These are phyloP conservation scores for Apiotrichum brassicae DNA, from an alignment of 1,284 basidiomycete species.

Conservation along the genomic window DNA sequence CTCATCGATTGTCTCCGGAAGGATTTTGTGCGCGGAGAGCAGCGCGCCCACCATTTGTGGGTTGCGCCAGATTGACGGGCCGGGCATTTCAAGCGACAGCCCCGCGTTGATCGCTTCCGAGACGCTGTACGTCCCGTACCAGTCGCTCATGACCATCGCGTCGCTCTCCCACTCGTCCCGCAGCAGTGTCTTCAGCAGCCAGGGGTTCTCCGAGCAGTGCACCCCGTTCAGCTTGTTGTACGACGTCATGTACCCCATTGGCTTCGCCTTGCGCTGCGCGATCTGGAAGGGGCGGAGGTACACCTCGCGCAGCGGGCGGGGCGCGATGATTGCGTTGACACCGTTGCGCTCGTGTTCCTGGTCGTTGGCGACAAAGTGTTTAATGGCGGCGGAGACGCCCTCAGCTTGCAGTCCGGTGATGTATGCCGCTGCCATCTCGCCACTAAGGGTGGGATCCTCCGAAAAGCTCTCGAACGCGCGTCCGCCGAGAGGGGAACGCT, in stretches of 20 bases:
- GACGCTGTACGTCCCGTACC: slow-evolving; percentile 60
- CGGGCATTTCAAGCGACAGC: slow-evolving; percentile 52
- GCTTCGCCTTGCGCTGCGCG: slow-evolving; percentile 57
- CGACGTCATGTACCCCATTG: slow-evolving; percentile 44
- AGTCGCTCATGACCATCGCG: slow-evolving; percentile 57
- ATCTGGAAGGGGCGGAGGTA: slow-evolving; percentile 79
- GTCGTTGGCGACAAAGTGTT: slow-evolving; percentile 35
- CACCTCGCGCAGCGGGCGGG: slow-evolving; percentile 69
- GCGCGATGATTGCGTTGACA: slow-evolving; percentile 47
- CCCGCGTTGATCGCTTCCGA: slow-evolving; percentile 62
- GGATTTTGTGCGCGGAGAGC: slow-evolving; percentile 55
- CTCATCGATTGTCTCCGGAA: slow-evolving; percentile 20
- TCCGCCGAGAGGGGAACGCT: slow-evolving; percentile 65
- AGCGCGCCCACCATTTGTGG: slow-evolving; percentile 52
- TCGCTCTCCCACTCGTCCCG: slow-evolving; percentile 61
- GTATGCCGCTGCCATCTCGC: slow-evolving; percentile 62
- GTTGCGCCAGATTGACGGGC: slow-evolving; percentile 22
- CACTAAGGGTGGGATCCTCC: slow-evolving; percentile 67
- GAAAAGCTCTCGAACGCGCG: slow-evolving; percentile 55
- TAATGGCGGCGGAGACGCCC: slow-evolving; percentile 54
- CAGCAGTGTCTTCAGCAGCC: slow-evolving; percentile 36
- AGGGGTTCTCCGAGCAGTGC: slow-evolving; percentile 67
- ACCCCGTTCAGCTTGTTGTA: slow-evolving; percentile 60
- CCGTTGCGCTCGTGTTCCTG: slow-evolving; percentile 17
- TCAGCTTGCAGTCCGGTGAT: slow-evolving; percentile 62